These are phyloP conservation scores for Sanguinoderma infundibulare DNA, from an alignment of 1,284 basidiomycete genomes.

Conservation along the genomic window DNA sequence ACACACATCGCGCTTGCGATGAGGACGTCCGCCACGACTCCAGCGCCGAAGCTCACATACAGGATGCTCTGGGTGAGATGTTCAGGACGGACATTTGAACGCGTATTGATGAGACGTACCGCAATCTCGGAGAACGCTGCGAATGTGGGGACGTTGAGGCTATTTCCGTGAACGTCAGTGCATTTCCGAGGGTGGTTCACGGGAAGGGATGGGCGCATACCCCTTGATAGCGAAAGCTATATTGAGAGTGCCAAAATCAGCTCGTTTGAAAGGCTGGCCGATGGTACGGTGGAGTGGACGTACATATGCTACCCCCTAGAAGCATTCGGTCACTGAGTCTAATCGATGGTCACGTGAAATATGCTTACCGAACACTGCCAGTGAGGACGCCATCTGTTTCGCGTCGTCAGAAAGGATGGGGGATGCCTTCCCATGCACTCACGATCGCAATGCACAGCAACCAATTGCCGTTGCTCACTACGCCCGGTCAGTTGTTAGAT, in stretches of 20 bases:
- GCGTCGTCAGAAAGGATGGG: background rate
- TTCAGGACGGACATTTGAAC: background rate
- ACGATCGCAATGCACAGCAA: conserved; percentile 16
- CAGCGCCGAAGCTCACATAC: conserved; percentile 15
- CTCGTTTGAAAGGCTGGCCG: too few relatives aligned
- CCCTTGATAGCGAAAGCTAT: conserved; percentile 22
- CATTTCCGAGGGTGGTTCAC: background rate
- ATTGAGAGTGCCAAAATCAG: background rate
- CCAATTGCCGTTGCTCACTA: conserved; percentile 23
- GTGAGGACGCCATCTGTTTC: conserved; percentile 13
- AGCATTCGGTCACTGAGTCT: background rate
- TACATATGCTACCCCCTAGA: conserved; percentile 24
- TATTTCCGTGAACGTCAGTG: background rate
- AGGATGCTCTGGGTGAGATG: conserved; percentile 6
- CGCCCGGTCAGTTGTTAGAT: background rate
- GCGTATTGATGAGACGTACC: background rate
- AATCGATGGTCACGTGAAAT: too few relatives aligned
- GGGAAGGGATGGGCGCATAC: conserved; percentile 2
- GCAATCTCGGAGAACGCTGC: conserved; percentile 16
- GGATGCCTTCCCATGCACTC: background rate
- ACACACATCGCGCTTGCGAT: conserved; percentile 12
- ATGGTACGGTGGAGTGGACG: background rate
- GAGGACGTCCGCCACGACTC: conserved; percentile 16
- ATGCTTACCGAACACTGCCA: conserved; percentile 20
- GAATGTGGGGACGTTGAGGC: conserved; percentile 15